Base-by-base conservation (phyloP, 2,329 filamentous ascomycete species). In the Bipolaris cookei region DNA sequence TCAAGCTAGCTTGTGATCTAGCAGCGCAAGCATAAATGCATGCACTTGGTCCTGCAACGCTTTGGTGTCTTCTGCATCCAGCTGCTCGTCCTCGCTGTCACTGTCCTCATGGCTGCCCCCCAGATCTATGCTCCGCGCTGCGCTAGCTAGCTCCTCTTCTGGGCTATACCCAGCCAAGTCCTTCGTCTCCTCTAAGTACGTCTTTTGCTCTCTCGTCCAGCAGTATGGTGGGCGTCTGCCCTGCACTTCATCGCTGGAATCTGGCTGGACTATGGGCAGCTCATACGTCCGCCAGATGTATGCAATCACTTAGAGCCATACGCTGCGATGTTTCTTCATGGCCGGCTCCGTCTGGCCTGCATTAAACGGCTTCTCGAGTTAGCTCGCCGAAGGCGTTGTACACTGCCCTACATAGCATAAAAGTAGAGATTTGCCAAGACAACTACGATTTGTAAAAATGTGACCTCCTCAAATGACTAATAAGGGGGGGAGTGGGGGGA, bases 231-330 rank as follows among this genome's bases (percentile, higher is more conserved):
- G 53, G 13, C 45, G 23, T 30, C 44, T 56, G 11, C 46, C 38
- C 39, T 51, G 3, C 13, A 39, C 21, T 21, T 46, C 28, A 14
- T 56, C 18, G n/a, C 49, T 37, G 4, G 34, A 25, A n/a, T 16
- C 8, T 16, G 14, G 21, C 21, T 25, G 25, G 25, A 45, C 28
- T 10, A 50, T 23, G 3, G 32, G 37, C 34, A 55, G 34, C 42
- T 48, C 38, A 35, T 59, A 34, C 10, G 41, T 59, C 7, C 46
- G 56, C 51, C 20, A 58, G 30, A 58, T 58, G 23, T 53, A 58
- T 14, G 23, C 21, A n/a, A 58, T 54, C 20, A 58, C 45, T 20
- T 54, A 23, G n/a, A 58, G 11, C 55, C 30, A 58, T 23, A 25
- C 20, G 8, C 32, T 45, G 20, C 56, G 54, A 32, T 59, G 55